Conservation (phyloP, 495 filamentous ascomycete genomes). For the Melanomma pulvis-pyrius region DNA sequence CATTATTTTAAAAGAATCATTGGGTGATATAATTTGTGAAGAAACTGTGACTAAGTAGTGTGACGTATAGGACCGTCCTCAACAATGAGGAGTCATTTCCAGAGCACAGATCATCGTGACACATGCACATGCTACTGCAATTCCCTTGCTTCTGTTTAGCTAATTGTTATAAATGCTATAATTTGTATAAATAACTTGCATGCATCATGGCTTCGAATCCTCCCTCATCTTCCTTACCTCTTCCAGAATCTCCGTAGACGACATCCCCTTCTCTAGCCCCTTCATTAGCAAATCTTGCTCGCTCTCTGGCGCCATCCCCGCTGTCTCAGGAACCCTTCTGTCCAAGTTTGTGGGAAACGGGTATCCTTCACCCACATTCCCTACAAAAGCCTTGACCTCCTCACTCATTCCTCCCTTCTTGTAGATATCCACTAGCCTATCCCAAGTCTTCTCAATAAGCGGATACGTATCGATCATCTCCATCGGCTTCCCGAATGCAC, state of each 20-base stretch:
- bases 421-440: conserved; percentile 43
- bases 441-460: conserved; percentile 51
- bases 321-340: conserved; percentile 51
- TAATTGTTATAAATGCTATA: too few relatives aligned
- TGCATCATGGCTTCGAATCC: conserved; percentile 31
- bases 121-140: too few relatives aligned
- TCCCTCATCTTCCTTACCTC: conserved; percentile 47
- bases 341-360: conserved; percentile 62
- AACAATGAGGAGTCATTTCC: too few relatives aligned
- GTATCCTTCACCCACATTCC: conserved; percentile 57
- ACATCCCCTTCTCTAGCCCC: conserved; percentile 50
- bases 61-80: too few relatives aligned
- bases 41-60: too few relatives aligned
- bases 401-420: conserved; percentile 39
- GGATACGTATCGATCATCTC: conserved; percentile 54
- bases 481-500: conserved; percentile 62
- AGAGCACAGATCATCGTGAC: too few relatives aligned
- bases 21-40: too few relatives aligned
- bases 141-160: too few relatives aligned
- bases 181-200: too few relatives aligned
- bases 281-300: conserved; percentile 55
- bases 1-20: too few relatives aligned
- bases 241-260: conserved; percentile 42
- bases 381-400: conserved; percentile 49
- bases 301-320: conserved; percentile 59